phyloP scores from a whole-genome alignment of 495 filamentous ascomycete genomes.

The Penicillium robsamsonii region DNA sequence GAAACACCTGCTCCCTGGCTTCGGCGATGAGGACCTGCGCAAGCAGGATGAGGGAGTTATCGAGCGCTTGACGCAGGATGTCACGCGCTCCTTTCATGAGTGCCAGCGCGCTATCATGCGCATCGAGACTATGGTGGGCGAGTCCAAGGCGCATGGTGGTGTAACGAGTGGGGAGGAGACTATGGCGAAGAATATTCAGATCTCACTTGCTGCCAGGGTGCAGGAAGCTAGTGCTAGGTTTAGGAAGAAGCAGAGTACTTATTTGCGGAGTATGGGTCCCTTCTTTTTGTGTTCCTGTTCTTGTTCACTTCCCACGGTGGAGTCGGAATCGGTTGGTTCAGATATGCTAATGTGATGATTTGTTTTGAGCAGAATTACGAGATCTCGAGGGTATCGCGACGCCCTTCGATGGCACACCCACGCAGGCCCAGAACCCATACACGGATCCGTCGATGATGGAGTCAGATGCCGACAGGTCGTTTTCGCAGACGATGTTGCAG shows the following conservation, averaged over 20 bases:
- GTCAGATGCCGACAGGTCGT: conserved; percentile 85
- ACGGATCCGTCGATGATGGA: conserved; percentile 81
- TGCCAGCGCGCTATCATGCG: conserved; percentile 85
- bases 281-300: neutral
- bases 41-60: conserved; percentile 81
- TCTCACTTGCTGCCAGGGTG: conserved; percentile 79
- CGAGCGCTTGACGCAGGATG: conserved; percentile 83
- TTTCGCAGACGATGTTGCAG: conserved; percentile 82
- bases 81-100: conserved; percentile 83
- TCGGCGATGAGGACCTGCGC: conserved; percentile 90
- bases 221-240: conserved; percentile 92
- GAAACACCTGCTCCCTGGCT: conserved; percentile 94
- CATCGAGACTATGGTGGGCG: conserved; percentile 80
- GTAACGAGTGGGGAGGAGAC: conserved; percentile 81
- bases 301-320: neutral
- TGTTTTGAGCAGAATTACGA: conserved; percentile 65
- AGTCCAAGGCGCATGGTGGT: conserved; percentile 63
- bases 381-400: conserved; percentile 65
- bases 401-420: conserved; percentile 61
- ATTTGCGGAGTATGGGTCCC: conserved; percentile 76
- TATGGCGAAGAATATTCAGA: conserved; percentile 95
- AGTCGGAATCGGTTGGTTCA: neutral
- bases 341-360: conserved; percentile 11
- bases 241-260: conserved; percentile 93
- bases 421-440: conserved; percentile 64